Conservation (phyloP, 331 rosid species). For the Telfairia occidentalis region DNA sequence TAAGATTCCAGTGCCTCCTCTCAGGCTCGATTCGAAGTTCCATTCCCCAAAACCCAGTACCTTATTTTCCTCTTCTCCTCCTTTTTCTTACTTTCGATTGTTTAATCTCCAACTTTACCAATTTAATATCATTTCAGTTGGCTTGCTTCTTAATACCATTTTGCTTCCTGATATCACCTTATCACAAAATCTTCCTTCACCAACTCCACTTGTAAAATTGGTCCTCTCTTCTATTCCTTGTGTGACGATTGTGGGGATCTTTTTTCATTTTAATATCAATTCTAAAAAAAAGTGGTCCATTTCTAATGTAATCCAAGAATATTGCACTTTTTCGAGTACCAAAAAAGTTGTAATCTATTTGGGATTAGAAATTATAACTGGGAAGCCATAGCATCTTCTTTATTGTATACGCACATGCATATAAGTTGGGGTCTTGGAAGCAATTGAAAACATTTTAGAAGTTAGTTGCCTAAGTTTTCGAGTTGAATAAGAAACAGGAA, state of each 20-base stretch:
- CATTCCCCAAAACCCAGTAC: neutral
- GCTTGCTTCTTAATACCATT: neutral
- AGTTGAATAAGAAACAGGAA: neutral
- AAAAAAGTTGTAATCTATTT: no score
- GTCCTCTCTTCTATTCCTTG: neutral
- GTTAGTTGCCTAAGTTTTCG: neutral
- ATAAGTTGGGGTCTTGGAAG: neutral
- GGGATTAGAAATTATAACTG: no score
- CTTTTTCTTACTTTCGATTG: neutral
- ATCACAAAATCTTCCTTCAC: neutral
- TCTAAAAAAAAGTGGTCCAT: neutral
- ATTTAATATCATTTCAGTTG: neutral
- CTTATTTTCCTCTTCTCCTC: neutral
- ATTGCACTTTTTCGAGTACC: neutral
- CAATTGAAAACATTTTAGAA: neutral
- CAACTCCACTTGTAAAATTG: slow-evolving; percentile 4
- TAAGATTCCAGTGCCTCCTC: slow-evolving; percentile 33
- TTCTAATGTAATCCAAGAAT: neutral
- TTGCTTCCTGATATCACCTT: neutral
- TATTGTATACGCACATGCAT: neutral
- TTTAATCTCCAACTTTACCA: neutral
- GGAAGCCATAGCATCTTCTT: no score
- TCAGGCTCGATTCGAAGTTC: slow-evolving; percentile 13
- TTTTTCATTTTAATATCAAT: neutral
- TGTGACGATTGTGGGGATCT: neutral